Evolutionary conservation across 495 filamentous ascomycete genomes (phyloP), one percentile per base, ranked within the genome.

Genomic region (Xylaria sp.): DNA sequence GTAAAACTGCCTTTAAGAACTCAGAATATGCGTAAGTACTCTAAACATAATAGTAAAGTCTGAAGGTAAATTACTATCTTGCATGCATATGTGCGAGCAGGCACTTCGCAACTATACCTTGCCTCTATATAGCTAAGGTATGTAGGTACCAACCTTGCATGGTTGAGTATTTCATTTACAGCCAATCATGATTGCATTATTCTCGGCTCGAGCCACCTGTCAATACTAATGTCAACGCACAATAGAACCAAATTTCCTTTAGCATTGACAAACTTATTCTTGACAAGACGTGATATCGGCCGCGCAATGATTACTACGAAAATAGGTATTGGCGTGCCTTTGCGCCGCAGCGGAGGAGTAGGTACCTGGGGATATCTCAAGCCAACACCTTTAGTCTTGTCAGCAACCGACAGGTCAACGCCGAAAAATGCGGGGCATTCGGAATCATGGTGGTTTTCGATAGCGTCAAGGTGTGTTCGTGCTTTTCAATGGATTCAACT

Each of bases 351-450:
- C 26, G 11, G 21, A 50, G 7, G 46, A 50, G 50, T 29, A 15
- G 3, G 24, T 53, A 53, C 11, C 50, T 53, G 19, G 50, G n/a
- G 50, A 53, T 53, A 53, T 53, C 29, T 29, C 21, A 53, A 53
- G 3, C 50, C 24, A 29, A 9, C 50, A 53, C 52, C 15, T 31
- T 31, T 9, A 55, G 12, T 14, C 12, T 17, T 55, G 52, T 55
- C 52, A 55, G 52, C 52, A 55, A 55, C 52, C 52, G 26, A 55
- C 52, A 55, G 2, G 5, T 24, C 63, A 35, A 67, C 63, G 19
- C 44, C 46, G n/a, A 17, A 53, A 55, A 67, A 67, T 31, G 63
- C 31, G 63, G 63, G 63, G 63, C 31, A 55, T 40, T 52, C 52
- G 24, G 26, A 31, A 29, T 55, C 52, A 31, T 55, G 3, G 14